These are phyloP conservation scores for Seminavis robusta DNA, from an alignment of 108 stramenopile species.

Conservation along the genomic window DNA sequence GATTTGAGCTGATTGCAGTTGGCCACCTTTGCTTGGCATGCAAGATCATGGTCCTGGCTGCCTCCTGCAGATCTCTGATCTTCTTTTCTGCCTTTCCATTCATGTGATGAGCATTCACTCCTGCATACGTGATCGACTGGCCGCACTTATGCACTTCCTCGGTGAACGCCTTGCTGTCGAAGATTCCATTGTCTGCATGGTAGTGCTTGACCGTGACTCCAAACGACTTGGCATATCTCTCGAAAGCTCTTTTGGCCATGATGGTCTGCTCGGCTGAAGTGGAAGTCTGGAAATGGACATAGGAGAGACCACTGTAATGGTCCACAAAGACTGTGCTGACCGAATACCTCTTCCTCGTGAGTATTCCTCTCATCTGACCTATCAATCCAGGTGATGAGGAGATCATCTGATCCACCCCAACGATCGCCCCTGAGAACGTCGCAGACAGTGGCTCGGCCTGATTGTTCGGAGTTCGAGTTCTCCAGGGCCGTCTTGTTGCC, in stretches of 20 bases:
- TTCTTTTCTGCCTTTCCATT: conserved; percentile 45
- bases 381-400: conserved; percentile 44
- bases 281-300: conserved; percentile 30
- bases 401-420: conserved; percentile 50
- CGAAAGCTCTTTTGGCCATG: conserved; percentile 38
- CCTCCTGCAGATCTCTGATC: conserved; percentile 33
- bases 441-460: no score
- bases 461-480: not conserved
- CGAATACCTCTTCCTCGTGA: conserved; percentile 29
- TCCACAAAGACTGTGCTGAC: conserved; percentile 39
- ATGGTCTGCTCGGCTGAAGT: conserved; percentile 26
- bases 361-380: conserved; percentile 34
- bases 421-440: conserved; percentile 28
- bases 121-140: conserved; percentile 40
- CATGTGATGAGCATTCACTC: conserved; percentile 46
- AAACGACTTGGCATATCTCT: conserved; percentile 7
- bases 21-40: conserved; percentile 43
- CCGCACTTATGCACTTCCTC: conserved; percentile 2
- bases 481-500: conserved; percentile 8
- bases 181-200: conserved; percentile 62
- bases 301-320: conserved; percentile 16
- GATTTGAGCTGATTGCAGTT: conserved; percentile 17
- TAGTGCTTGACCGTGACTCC: conserved; percentile 27
- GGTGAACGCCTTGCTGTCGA: conserved; percentile 20
- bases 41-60: conserved; percentile 47